A percentile compares a stretch with the other conserved stretches of the same genome.
Conservation (phyloP, 1,284 basidiomycete genomes). For the Phylloporus sp. region DNA sequence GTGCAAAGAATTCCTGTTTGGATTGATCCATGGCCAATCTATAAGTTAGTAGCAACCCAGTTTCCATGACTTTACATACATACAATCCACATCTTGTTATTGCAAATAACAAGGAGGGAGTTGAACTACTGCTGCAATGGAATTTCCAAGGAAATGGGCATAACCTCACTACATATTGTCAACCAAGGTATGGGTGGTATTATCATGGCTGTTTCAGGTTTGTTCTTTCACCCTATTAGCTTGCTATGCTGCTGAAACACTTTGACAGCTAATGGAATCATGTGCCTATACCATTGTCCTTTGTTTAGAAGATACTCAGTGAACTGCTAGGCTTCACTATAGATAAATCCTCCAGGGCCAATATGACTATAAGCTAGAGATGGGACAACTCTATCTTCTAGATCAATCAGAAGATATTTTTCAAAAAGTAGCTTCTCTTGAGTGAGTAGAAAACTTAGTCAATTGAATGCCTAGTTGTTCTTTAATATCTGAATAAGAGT, state of each 20-base stretch:
- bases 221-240: slow-evolving; percentile 27
- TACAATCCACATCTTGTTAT: slow-evolving; percentile 90
- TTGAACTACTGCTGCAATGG: slow-evolving; percentile 90
- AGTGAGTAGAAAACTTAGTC: too few species aligned
- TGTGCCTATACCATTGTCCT: slow-evolving; percentile 91
- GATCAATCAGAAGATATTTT: too few species aligned
- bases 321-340: too few species aligned
- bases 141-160: slow-evolving; percentile 80
- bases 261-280: slow-evolving; percentile 81
- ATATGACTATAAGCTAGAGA: too few species aligned
- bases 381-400: too few species aligned
- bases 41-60: slow-evolving; percentile 70
- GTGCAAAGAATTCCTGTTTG: slow-evolving; percentile 67
- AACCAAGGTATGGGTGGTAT: slow-evolving; percentile 96
- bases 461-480: too few species aligned
- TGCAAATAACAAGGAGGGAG: slow-evolving; percentile 78
- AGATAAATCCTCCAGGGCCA: too few species aligned
- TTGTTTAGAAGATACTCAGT: too few species aligned
- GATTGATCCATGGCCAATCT: slow-evolving; percentile 80
- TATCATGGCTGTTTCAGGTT: slow-evolving; percentile 87
- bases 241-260: slow-evolving; percentile 3
- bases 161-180: slow-evolving; percentile 92
- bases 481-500: too few species aligned
- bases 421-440: too few species aligned
- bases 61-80: slow-evolving; percentile 88